These are phyloP conservation scores for Mycosarcoma mackinlayi DNA, from an alignment of 1,284 basidiomycete species.

Conservation along the genomic window DNA sequence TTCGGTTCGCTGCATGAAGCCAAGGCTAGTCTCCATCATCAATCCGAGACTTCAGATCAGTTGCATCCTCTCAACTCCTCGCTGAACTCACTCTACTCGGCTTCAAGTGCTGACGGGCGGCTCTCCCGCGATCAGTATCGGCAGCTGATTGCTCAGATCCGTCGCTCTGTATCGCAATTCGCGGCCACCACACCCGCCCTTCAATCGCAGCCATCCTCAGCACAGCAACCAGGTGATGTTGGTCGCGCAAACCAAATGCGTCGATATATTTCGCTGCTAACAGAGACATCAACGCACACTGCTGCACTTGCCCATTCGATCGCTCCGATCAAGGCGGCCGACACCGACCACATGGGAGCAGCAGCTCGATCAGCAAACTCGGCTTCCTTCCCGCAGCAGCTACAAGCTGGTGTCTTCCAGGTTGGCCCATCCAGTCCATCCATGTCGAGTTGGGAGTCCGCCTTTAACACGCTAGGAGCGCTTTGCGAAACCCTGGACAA, in stretches of 20 bases:
- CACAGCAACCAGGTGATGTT: constrained; percentile 7
- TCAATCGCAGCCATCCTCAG: constrained; percentile 8
- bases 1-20: constrained; percentile 28
- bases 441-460: constrained; percentile 1
- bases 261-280: constrained; percentile 41
- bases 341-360: background rate
- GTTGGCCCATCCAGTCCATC: background rate
- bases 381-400: constrained; percentile 9
- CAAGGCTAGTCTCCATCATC: constrained; percentile 13
- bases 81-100: constrained; percentile 33
- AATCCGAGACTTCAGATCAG: constrained; percentile 10
- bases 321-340: constrained; percentile 31
- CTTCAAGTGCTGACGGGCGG: constrained; percentile 6
- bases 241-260: constrained; percentile 30
- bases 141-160: constrained; percentile 41
- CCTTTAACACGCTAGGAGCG: constrained; percentile 21
- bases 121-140: constrained; percentile 46
- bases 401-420: constrained; percentile 23
- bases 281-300: constrained; percentile 44
- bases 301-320: constrained; percentile 41
- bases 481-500: constrained; percentile 37
- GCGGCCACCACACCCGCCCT: constrained; percentile 31
- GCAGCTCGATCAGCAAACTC: background rate
- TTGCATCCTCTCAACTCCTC: constrained; percentile 39
- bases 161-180: constrained; percentile 43